A percentile compares a stretch with the other conserved stretches of the same genome.
These are phyloP conservation scores for Liquidambar formosana DNA, from an alignment of 164 flowering plant species.

Conservation along the genomic window DNA sequence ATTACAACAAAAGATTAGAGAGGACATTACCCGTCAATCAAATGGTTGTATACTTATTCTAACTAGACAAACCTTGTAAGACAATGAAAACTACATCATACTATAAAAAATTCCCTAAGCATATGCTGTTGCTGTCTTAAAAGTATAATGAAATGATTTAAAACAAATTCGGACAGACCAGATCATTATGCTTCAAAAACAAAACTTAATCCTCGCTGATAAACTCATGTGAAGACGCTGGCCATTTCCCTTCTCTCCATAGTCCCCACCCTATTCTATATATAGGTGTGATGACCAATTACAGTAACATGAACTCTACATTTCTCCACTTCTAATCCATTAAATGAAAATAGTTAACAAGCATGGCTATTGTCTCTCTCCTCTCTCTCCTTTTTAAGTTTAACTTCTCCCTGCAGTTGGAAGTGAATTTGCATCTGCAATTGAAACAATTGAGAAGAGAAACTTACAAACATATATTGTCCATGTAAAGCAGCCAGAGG, in stretches of 20 bases:
- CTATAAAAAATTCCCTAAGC: too few species aligned
- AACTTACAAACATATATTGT: slow-evolving; percentile 25
- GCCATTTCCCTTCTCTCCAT: neutral
- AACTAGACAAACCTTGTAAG: too few species aligned
- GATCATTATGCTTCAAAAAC: neutral
- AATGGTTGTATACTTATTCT: too few species aligned
- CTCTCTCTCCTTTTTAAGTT: slow-evolving; percentile 7
- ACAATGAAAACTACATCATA: too few species aligned
- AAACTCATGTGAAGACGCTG: neutral
- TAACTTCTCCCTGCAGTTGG: neutral
- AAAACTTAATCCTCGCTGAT: neutral
- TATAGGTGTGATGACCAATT: neutral
- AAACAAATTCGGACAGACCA: neutral
- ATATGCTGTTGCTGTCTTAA: neutral
- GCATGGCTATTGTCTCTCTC: slow-evolving; percentile 14
- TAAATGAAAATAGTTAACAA: neutral
- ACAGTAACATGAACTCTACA: neutral
- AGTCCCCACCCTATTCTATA: neutral
- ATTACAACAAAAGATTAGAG: too few species aligned
- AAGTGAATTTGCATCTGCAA: neutral
- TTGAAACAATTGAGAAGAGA: neutral
- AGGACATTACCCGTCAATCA: too few species aligned
- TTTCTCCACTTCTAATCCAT: neutral
- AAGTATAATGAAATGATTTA: neutral
- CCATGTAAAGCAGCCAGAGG: slow-evolving; percentile 21